phyloP scores from a whole-genome alignment of 306 rosid species.

The Trifolium repens region DNA sequence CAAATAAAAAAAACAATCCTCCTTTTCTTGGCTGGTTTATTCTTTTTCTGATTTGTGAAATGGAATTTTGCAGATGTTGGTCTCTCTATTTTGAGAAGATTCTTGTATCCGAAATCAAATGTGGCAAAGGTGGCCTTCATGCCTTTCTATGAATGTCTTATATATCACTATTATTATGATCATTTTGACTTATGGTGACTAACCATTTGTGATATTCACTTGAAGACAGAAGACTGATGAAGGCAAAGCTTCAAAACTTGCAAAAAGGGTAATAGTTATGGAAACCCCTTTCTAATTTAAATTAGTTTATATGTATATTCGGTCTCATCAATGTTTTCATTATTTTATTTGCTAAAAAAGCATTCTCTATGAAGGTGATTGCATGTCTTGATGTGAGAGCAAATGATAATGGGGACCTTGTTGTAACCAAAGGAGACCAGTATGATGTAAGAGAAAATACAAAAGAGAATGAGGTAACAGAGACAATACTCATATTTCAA shows the following conservation, averaged over 20 bases:
- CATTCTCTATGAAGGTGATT: constrained; percentile 67
- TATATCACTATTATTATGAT: constrained; percentile 27
- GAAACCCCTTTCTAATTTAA: constrained; percentile 8
- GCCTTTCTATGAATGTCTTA: constrained; percentile 38
- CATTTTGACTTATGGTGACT: constrained; percentile 38
- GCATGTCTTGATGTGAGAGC: constrained; percentile 98
- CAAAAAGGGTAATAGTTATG: constrained; percentile 76
- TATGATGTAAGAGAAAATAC: constrained; percentile 94
- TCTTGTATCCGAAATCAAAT: constrained; percentile 70
- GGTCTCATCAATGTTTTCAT: neutral
- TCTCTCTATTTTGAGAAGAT: constrained; percentile 85
- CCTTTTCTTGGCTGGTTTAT: constrained; percentile 30
- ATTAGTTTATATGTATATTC: constrained; percentile 23
- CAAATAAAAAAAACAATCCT: neutral
- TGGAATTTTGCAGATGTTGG: constrained; percentile 81
- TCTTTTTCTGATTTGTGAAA: constrained; percentile 37
- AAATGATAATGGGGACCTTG: constrained; percentile 93
- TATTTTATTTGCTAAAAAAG: constrained; percentile 40
- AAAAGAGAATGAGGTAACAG: constrained; percentile 80
- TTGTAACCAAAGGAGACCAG: constrained; percentile 99
- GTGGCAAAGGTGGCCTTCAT: constrained; percentile 67
- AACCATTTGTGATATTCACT: constrained; percentile 61
- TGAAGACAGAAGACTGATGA: constrained; percentile 75
- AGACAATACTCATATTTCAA: constrained; percentile 24
- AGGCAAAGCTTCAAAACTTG: constrained; percentile 82